Evolutionary conservation across 495 filamentous ascomycete species (phyloP).

Genomic region (Apodospora peruviana): DNA sequence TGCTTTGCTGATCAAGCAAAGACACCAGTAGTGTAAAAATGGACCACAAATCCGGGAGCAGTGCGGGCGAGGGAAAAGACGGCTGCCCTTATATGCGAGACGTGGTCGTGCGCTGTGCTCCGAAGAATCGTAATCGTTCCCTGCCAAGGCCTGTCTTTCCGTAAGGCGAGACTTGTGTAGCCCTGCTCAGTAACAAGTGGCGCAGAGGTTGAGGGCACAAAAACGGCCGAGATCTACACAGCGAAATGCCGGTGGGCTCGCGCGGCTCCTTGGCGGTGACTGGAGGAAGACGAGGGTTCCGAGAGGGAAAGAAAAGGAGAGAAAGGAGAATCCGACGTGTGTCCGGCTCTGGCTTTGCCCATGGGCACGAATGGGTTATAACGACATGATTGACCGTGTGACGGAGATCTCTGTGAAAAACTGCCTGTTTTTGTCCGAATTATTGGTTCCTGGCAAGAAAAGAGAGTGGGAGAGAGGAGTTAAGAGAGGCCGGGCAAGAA

Average conservation of each 20-base stretch:
- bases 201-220: conserved; percentile 17
- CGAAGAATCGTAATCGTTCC: conserved; percentile 10
- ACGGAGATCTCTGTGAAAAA: not conserved
- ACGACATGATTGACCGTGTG: conserved; percentile 5
- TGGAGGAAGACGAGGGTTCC: not conserved
- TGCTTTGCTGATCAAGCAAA: conserved; percentile 1
- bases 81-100: no score
- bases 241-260: conserved; percentile 22
- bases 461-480: conserved; percentile 6
- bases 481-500: conserved; percentile 4
- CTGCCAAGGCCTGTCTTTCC: conserved; percentile 23
- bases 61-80: not conserved
- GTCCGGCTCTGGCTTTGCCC: conserved; percentile 2
- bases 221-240: conserved; percentile 26
- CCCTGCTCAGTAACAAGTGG: conserved; percentile 20
- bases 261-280: conserved; percentile 9
- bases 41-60: no score
- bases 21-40: no score
- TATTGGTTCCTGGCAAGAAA: no score
- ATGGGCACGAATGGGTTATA: conserved; percentile 11
- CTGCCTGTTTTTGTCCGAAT: conserved; percentile 5
- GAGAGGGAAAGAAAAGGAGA: conserved; percentile 2
- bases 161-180: conserved; percentile 30
- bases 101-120: not conserved
- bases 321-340: not conserved